Evolutionary conservation across 257 asterid species (phyloP).

Genomic region (Datura wrightii): DNA sequence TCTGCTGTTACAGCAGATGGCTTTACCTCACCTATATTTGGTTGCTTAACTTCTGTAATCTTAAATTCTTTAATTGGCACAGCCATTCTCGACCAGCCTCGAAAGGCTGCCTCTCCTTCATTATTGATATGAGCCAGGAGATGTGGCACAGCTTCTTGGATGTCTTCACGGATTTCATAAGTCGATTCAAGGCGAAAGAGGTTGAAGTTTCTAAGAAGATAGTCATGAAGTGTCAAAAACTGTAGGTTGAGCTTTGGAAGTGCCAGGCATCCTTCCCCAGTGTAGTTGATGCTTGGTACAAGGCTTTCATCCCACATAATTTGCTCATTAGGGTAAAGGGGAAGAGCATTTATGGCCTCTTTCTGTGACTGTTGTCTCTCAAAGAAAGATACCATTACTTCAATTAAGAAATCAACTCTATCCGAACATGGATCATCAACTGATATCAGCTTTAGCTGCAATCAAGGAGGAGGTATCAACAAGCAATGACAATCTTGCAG

Average conservation of each 20-base stretch:
- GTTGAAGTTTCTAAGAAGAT: slow-evolving; percentile 94
- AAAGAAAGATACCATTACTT: slow-evolving; percentile 90
- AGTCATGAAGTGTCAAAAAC: slow-evolving; percentile 94
- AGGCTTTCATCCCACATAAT: slow-evolving; percentile 99
- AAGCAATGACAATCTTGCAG: slow-evolving; percentile 27
- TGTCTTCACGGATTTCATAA: slow-evolving; percentile 98
- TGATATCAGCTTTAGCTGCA: slow-evolving; percentile 88
- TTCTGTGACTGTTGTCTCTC: slow-evolving; percentile 94
- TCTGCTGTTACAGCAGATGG: slow-evolving; percentile 92
- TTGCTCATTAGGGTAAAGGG: slow-evolving; percentile 94
- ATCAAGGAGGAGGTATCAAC: background rate
- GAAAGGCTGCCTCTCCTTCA: slow-evolving; percentile 97
- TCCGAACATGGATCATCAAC: slow-evolving; percentile 90
- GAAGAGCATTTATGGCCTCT: slow-evolving; percentile 98
- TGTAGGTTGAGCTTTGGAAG: slow-evolving; percentile 97
- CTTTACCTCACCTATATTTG: slow-evolving; percentile 97
- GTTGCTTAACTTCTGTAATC: slow-evolving; percentile 83
- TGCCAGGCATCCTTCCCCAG: slow-evolving; percentile 99
- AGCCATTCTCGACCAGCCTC: slow-evolving; percentile 99
- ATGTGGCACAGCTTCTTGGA: slow-evolving; percentile 98
- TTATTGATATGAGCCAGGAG: slow-evolving; percentile 82
- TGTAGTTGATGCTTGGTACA: slow-evolving; percentile 96
- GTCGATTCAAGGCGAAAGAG: slow-evolving; percentile 99
- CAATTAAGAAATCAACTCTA: slow-evolving; percentile 91
- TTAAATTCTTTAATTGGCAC: slow-evolving; percentile 87